Base-by-base conservation (phyloP, 495 filamentous ascomycete species). In the Penicillium bialowiezense region DNA sequence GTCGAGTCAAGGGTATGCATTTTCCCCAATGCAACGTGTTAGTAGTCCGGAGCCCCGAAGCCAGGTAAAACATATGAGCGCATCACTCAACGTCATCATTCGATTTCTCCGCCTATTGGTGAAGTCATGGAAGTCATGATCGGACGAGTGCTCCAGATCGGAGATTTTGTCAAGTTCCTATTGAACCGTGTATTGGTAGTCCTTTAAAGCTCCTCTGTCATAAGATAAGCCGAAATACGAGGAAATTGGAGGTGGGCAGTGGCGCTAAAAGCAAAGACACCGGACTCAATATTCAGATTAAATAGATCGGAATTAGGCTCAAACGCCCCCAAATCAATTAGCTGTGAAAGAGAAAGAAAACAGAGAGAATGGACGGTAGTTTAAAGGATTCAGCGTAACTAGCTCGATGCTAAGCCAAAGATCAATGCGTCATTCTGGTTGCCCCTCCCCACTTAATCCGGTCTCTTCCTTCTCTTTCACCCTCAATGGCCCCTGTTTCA, bases 351-450 rank as follows among this genome's bases (percentile, higher is more conserved):
- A n/a, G n/a, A n/a, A 12, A 39, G 19, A 39, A 39, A 39, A 5
- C 9, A n/a, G 37, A 39, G 19, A 5, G 9, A 39, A 2, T 12
- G 13, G 28, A 33, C 6, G 5, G 33, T n/a, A n/a, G n/a, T n/a
- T n/a, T n/a, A n/a, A n/a, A n/a, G n/a, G n/a, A n/a, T n/a, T n/a
- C n/a, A n/a, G n/a, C n/a, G n/a, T n/a, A n/a, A n/a, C n/a, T n/a
- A n/a, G n/a, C 8, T 33, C 15, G 18, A 24, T 10, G 38, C n/a
- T 3, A 17, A 23, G 31, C 21, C 9, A 43, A 46, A 60, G 60
- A 63, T 63, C 60, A 64, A 64, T 64, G 61, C 61, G 61, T 64
- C 61, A 64, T 64, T 59, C 54, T 49, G 48, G 37, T 41, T 54
- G 54, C 58, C 55, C 58, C 55, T 57, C 58, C 55, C 58, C 59